Evolutionary conservation across 306 rosid species (phyloP).

Genomic region (Echinosophora koreensis): DNA sequence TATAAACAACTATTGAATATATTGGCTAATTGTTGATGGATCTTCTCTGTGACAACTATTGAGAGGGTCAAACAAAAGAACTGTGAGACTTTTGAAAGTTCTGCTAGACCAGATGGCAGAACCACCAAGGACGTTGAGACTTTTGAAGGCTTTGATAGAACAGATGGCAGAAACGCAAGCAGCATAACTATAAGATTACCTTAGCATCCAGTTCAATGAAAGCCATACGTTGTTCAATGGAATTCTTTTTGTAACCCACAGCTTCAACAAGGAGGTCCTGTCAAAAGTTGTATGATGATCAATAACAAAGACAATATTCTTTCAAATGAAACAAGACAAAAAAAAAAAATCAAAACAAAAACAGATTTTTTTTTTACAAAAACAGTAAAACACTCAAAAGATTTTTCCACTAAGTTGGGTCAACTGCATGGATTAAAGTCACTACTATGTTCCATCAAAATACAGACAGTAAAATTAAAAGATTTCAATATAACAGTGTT

Average conservation of each 20-base stretch:
- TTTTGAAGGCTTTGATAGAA: too few species aligned
- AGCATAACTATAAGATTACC: slow-evolving; percentile 60
- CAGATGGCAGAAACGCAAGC: neutral
- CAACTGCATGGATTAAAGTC: neutral
- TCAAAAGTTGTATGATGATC: slow-evolving; percentile 35
- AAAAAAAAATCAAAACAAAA: neutral
- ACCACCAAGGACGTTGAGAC: too few species aligned
- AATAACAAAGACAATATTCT: slow-evolving; percentile 31
- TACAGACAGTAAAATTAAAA: neutral
- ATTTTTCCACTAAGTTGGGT: neutral
- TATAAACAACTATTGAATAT: too few species aligned
- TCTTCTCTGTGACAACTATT: too few species aligned
- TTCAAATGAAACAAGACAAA: neutral
- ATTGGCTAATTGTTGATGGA: too few species aligned
- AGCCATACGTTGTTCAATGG: slow-evolving; percentile 69
- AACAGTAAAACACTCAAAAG: neutral
- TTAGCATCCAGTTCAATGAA: slow-evolving; percentile 77
- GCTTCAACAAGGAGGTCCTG: slow-evolving; percentile 81
- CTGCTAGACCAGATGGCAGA: too few species aligned
- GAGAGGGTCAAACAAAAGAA: too few species aligned
- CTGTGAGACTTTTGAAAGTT: too few species aligned
- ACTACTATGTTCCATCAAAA: neutral
- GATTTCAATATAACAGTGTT: neutral
- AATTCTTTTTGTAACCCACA: slow-evolving; percentile 56
- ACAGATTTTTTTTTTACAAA: neutral